Conservation (phyloP, 192 early-diverging fungal genomes). For the Rhizophagus clarus region DNA sequence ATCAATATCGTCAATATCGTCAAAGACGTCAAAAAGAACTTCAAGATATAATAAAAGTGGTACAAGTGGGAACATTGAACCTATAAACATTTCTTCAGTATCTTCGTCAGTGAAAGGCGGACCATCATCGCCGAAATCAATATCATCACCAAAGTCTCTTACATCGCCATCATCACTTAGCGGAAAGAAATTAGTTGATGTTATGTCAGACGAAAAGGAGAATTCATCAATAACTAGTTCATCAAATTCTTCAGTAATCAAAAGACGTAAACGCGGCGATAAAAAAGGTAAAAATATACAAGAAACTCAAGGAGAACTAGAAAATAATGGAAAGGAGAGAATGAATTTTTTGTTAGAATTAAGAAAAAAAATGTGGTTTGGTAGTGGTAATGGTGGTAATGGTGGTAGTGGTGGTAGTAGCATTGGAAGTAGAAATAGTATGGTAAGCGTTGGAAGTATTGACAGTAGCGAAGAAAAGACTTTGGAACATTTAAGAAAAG, state of each 20-base stretch:
- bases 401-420: not conserved
- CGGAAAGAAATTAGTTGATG: not conserved
- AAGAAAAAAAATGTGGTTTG: constrained; percentile 15
- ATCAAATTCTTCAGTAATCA: not conserved
- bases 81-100: not conserved
- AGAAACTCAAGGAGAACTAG: not conserved
- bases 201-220: not conserved
- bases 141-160: not conserved
- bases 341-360: constrained; percentile 12
- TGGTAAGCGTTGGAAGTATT: not conserved
- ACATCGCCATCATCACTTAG: not conserved
- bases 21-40: not conserved
- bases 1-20: too few species aligned
- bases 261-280: not conserved
- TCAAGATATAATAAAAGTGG: not conserved
- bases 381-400: not conserved
- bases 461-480: not conserved
- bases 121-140: not conserved
- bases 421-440: not conserved
- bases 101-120: not conserved
- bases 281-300: not conserved
- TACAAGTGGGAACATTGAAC: not conserved
- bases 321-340: constrained; percentile 13
- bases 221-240: not conserved
- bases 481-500: not conserved